A percentile compares a stretch with the other conserved stretches of the same genome.
These are phyloP conservation scores for Solanum microdontum DNA, from an alignment of 257 asterid genomes.

Conservation along the genomic window DNA sequence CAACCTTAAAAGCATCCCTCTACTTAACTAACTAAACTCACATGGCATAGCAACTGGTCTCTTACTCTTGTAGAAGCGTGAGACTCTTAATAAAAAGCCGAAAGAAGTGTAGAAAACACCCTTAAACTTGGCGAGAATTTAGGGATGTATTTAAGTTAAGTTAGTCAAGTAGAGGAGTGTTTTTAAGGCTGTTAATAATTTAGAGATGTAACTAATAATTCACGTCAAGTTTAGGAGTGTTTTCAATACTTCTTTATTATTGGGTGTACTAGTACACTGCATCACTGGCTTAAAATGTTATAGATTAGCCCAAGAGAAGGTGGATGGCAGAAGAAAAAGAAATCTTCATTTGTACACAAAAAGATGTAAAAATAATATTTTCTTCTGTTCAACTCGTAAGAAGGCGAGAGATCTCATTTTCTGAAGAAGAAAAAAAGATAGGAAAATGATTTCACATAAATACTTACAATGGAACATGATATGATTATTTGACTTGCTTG, in stretches of 20 bases:
- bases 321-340: not conserved
- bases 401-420: fast-evolving
- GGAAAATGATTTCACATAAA: not conserved
- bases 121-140: not conserved
- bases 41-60: not conserved
- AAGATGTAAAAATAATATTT: too few relatives aligned
- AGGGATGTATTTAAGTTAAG: too few relatives aligned
- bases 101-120: not conserved
- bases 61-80: not conserved
- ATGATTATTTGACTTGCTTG: not conserved
- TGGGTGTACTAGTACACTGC: too few relatives aligned
- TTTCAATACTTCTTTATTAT: too few relatives aligned
- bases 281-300: not conserved
- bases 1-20: fast-evolving
- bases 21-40: not conserved
- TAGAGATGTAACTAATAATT: too few relatives aligned
- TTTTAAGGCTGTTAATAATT: too few relatives aligned
- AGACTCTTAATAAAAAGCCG: not conserved
- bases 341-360: too few relatives aligned
- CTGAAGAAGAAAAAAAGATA: too few relatives aligned
- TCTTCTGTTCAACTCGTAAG: not conserved
- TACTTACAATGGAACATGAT: not conserved
- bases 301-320: not conserved
- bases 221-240: fast-evolving
- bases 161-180: not conserved